Percentiles rank a stretch among this genome's conserved stretches.
These are phyloP conservation scores for Boletus rubropictus DNA, from an alignment of 768 basidiomycete species.

Conservation along the genomic window DNA sequence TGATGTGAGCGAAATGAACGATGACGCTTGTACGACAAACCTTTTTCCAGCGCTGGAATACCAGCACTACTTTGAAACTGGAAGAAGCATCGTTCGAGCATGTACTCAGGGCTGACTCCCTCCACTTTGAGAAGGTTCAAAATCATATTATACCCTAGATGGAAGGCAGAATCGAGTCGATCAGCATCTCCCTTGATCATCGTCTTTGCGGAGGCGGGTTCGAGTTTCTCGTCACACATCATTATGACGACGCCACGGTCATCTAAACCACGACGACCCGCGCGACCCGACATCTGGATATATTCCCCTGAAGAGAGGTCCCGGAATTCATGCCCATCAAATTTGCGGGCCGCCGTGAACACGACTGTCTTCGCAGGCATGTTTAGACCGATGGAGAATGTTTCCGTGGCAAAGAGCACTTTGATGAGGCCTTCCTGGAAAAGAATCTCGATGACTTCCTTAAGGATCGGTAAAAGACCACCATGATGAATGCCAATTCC, in stretches of 20 bases:
- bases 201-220: slow-evolving; percentile 82
- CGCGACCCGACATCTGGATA: slow-evolving; percentile 99
- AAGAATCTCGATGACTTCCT: slow-evolving; percentile 98
- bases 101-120: slow-evolving; percentile 95
- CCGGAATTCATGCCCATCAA: slow-evolving; percentile 91
- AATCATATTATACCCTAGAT: slow-evolving; percentile 98
- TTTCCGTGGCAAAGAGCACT: slow-evolving; percentile 97
- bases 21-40: slow-evolving; percentile 39
- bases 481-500: slow-evolving; percentile 99
- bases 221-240: slow-evolving; percentile 99
- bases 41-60: slow-evolving; percentile 79
- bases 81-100: slow-evolving; percentile 96
- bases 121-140: slow-evolving; percentile 98
- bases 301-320: slow-evolving; percentile 94
- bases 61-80: slow-evolving; percentile 95
- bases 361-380: slow-evolving; percentile 99
- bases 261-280: slow-evolving; percentile 93
- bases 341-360: slow-evolving; percentile 92
- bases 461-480: slow-evolving; percentile 92
- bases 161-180: slow-evolving; percentile 94
- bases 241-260: slow-evolving; percentile 99
- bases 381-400: slow-evolving; percentile 95
- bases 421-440: slow-evolving; percentile 99
- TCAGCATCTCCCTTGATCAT: slow-evolving; percentile 99
- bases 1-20: slow-evolving; percentile 3